Base-by-base conservation (phyloP, 139 green algal genomes). In the Yamagishiella unicocca region DNA sequence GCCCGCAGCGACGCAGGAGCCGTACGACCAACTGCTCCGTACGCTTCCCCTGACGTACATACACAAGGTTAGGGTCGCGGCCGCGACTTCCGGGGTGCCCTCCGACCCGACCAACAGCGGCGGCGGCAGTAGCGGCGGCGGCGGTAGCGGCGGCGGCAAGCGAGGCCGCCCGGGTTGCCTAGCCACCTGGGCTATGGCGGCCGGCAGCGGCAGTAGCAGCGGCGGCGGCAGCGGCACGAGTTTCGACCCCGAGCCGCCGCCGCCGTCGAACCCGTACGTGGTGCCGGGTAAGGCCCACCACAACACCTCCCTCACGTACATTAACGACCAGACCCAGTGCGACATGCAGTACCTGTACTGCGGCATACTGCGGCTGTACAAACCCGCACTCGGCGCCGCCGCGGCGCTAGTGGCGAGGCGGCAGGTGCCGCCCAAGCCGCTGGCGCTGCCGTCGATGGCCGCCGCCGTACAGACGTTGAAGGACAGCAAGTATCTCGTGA, bases 401-500 rank as follows among this genome's bases (percentile, higher is more conserved):
- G 61, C 29, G 61, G 67, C 64, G 66, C 73, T 58, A 50, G 4
- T 24, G 1, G 38, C 54, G 33, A 43, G 27, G 9, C 76, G 24
- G 40, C 35, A 9, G 40, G 37, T 29, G 61, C 43, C n/a, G 73
- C 53, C 21, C 72, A 88, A 43, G 67, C n/a, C 68, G 62, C 74
- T 83, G 6, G 38, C 29, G 29, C 42, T 73, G 68, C 42, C 54
- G 25, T 82, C 79, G 43, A 74, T 83, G 40, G 79, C 43, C 17
- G 53, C 62, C 27, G 78, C 75, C 25, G 68, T 94, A 55, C 93
- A 96, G 88, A 82, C 94, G 21, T 82, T 98, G 43, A 86, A 92
- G 27, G 96, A 98, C 93, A 95, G 90, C 55, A 98, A 98, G 92
- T 95, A 97, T 86, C 98, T 98, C 89, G 85, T 97, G 4, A 98